Base-by-base conservation (phyloP, 306 rosid species). In the Luffa acutangula region DNA sequence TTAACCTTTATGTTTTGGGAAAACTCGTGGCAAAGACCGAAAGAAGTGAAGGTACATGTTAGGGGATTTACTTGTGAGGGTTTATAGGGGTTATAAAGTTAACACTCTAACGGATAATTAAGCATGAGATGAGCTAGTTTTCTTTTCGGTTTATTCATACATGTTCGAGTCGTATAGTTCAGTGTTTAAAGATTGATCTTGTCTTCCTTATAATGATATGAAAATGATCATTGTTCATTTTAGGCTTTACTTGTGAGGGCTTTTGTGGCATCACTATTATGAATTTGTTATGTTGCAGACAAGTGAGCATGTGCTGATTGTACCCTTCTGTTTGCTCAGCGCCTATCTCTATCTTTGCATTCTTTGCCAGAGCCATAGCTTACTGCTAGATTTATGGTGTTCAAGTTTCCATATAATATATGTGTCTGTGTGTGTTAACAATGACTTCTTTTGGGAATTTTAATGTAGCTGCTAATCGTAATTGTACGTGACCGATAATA, bases 1-100 rank as follows among this genome's bases (percentile, higher is more conserved):
- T 75, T 75, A 75, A 75, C 78, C 64, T 75, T 51, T 52, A 52
- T 75, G 78, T 74, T 52, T 53, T 39, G 78, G 34, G 12, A 46
- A 75, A 31, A 53, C 63, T 36, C 48, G 31, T 75, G 64, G 48
- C 18, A 51, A 74, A 52, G 78, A 74, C 78, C 62, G 36, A 74
- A 74, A 49, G 46, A 74, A 74, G 13, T 72, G 58, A 72, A n/a
- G 58, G 77, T 72, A 72, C 77, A 74, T 74, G 77, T 74, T 74
- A 75, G 78, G 64, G 75, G 53, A n/a, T 69, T 75, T 33, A 75
- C 78, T 74, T 72, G 43, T 74, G 57, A 34, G 62, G 62, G 60
- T 13, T 36, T 53, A 51, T 53, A 34, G 78, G 64, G 58, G 15
- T 74, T 34, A 74, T 74, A 74, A 74, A 49, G 14, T 74, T 51